These are phyloP conservation scores for Backusella sp. DNA, from an alignment of 192 early-diverging fungal genomes.

Conservation along the genomic window DNA sequence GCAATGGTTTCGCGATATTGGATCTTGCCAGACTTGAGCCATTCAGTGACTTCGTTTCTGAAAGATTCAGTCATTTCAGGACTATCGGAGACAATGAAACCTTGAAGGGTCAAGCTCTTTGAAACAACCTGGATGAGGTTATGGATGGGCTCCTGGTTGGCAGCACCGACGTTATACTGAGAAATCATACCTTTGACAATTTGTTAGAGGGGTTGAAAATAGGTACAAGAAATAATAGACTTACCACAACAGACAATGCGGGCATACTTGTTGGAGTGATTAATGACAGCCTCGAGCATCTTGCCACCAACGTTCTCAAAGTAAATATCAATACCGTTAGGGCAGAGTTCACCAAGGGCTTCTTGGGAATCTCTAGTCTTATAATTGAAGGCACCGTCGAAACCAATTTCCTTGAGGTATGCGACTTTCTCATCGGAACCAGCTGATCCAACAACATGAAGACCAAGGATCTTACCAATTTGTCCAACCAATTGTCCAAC, in stretches of 20 bases:
- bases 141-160: constrained; percentile 46
- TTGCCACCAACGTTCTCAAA: constrained; percentile 84
- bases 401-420: constrained; percentile 63
- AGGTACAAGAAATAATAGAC: no score
- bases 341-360: constrained; percentile 60
- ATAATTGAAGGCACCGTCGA: constrained; percentile 92
- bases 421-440: constrained; percentile 82
- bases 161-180: constrained; percentile 51
- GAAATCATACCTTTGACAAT: constrained; percentile 49
- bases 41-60: constrained; percentile 49
- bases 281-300: constrained; percentile 69
- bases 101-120: constrained; percentile 61
- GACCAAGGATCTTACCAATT: constrained; percentile 71
- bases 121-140: constrained; percentile 55
- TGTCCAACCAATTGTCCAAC: constrained; percentile 74
- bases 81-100: constrained; percentile 60
- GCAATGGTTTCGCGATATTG: constrained; percentile 53
- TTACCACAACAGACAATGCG: constrained; percentile 68
- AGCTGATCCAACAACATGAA: constrained; percentile 78
- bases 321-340: constrained; percentile 87
- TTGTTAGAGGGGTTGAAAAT: no score
- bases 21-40: constrained; percentile 60
- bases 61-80: constrained; percentile 49
- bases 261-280: constrained; percentile 56
- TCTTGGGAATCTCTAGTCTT: constrained; percentile 59